Base-by-base conservation (phyloP, 2,329 filamentous ascomycete species). In the Periconia sp. region DNA sequence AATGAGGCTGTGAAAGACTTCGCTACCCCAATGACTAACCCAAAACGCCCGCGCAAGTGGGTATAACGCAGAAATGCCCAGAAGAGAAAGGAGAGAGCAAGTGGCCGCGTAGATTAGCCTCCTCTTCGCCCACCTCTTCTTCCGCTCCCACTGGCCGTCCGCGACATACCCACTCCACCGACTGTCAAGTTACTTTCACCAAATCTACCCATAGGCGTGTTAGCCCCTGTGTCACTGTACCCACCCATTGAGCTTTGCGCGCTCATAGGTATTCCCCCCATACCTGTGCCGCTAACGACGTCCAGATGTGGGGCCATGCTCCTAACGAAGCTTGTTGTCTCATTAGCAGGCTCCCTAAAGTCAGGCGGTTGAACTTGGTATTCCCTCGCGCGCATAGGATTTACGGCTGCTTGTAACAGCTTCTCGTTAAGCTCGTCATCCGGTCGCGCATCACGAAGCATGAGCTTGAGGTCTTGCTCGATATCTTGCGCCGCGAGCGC, bases 381-480 rank as follows among this genome's bases (percentile, higher is more conserved):
- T 18, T 48, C 45, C n/a, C 45, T 12, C 17, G 45, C 45, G 26
- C 45, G 45, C 31, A 48, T 36, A 0, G 66, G 66, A 3, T 61
- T 61, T 16, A 68, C 59, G 3, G 68, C 63, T 0, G 66, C 63
- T 18, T 67, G 59, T 2, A 73, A 53, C 0, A 73, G 55, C 34
- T 63, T 65, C 46, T 71, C 67, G 37, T 70, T 71, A 23, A 70
- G 59, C 15, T 67, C 59, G 41, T 72, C 69, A 33, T 70, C 67
- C 5, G 65, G 66, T 5, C 59, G 61, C 6, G 66, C 63, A 23
- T 70, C 65, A 21, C 68, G 53, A 1, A 65, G 54, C 72, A 79
- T 78, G 56, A 78, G 67, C 33, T 71, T 71, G 29, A 79, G 65
- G 39, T 80, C 78, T 40, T 73, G 72, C 17, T 78, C 76, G 11